Percentiles rank a stretch among this genome's conserved stretches.
Conservation (phyloP, 2,329 filamentous ascomycete species). For the Didymellaceae sp. region DNA sequence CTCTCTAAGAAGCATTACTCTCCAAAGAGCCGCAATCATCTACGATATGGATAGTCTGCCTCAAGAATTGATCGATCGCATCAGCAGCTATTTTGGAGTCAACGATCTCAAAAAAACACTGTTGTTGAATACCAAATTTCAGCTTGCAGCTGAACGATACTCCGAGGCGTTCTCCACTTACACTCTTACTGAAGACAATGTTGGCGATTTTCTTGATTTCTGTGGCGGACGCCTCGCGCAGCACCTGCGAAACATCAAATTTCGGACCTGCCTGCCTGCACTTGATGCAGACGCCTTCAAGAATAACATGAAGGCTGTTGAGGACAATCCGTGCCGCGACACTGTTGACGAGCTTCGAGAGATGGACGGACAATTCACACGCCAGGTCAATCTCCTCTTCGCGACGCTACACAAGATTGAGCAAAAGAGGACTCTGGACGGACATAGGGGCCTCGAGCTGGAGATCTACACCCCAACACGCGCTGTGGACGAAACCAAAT, state of each 20-base stretch:
- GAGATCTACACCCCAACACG: slow-evolving; percentile 13
- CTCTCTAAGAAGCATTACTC: neutral
- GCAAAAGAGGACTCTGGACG: neutral
- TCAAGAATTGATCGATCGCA: slow-evolving; percentile 25
- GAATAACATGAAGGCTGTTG: neutral
- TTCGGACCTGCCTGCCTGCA: slow-evolving; percentile 8
- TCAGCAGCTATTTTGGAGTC: slow-evolving; percentile 18
- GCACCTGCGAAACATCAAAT: slow-evolving; percentile 17
- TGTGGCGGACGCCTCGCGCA: slow-evolving; percentile 13
- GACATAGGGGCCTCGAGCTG: slow-evolving; percentile 8
- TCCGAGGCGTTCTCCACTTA: slow-evolving; percentile 18
- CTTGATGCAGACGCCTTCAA: neutral
- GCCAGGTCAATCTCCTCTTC: slow-evolving; percentile 19
- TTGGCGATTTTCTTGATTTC: slow-evolving; percentile 17
- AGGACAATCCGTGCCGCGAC: slow-evolving; percentile 15
- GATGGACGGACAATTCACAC: slow-evolving; percentile 20
- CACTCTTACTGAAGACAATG: slow-evolving; percentile 9
- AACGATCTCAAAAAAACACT: slow-evolving; percentile 25
- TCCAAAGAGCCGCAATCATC: neutral
- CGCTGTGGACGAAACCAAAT: neutral
- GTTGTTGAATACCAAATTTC: slow-evolving; percentile 15
- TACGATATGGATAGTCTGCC: slow-evolving; percentile 20
- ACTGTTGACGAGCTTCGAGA: slow-evolving; percentile 10
- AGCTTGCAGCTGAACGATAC: slow-evolving; percentile 19
- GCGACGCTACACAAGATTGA: slow-evolving; percentile 4